Evolutionary conservation across 257 asterid genomes (phyloP).

Genomic region (Lycium barbarum): DNA sequence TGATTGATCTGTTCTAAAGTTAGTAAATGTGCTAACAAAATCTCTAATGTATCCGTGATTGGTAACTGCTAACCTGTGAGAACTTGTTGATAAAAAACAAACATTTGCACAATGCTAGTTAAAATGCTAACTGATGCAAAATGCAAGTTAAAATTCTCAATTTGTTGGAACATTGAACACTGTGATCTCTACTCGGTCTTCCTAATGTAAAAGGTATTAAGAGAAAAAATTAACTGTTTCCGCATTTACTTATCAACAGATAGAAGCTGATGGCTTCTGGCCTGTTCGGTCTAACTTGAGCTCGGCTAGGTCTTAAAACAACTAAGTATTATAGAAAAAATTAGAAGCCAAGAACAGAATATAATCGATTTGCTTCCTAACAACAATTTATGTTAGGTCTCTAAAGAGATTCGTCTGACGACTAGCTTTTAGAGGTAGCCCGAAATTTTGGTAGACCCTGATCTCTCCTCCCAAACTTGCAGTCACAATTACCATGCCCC

Average conservation of each 20-base stretch:
- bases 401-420: constrained; percentile 52
- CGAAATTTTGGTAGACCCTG: constrained; percentile 86
- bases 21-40: neutral
- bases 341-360: neutral
- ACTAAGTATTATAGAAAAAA: neutral
- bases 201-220: neutral
- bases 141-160: neutral
- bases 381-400: constrained; percentile 39
- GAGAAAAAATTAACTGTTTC: neutral
- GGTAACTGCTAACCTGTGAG: neutral
- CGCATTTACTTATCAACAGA: constrained; percentile 3
- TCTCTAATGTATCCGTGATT: neutral
- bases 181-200: neutral
- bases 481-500: constrained; percentile 90
- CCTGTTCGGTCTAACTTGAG: constrained; percentile 9
- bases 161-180: constrained; percentile 2
- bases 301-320: neutral
- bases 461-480: constrained; percentile 87
- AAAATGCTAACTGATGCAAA: neutral
- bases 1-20: neutral
- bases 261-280: constrained; percentile 3
- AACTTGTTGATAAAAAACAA: neutral
- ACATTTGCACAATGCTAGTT: neutral
- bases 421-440: constrained; percentile 69
- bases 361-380: neutral